Evolutionary conservation across 139 green algal species (phyloP).

Genomic region (Diplosphaera chodatii): DNA sequence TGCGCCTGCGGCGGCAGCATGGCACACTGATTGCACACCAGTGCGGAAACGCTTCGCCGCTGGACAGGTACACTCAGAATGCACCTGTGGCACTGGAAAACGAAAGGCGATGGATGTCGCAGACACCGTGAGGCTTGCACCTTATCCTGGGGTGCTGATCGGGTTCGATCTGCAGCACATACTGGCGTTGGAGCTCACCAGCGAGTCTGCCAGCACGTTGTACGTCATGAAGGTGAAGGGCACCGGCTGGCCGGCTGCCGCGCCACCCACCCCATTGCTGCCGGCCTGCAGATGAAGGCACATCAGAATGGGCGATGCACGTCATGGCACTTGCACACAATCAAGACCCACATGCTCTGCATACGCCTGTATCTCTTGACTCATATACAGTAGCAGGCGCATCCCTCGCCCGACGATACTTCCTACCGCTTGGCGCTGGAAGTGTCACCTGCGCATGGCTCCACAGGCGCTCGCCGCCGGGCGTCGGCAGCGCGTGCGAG

Average conservation of each 20-base stretch:
- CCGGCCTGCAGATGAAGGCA: not conserved
- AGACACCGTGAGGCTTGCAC: not conserved
- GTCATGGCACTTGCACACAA: no score
- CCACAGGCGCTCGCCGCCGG: constrained; percentile 9
- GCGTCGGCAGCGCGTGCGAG: constrained; percentile 6
- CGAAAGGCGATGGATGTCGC: no score
- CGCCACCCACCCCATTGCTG: no score
- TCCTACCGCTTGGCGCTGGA: no score
- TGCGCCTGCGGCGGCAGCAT: constrained; percentile 30
- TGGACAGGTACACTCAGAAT: no score
- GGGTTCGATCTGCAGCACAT: not conserved
- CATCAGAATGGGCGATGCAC: no score
- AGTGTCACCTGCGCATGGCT: constrained; percentile 11
- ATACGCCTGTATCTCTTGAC: not conserved
- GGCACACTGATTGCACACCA: not conserved
- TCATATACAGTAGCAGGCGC: not conserved
- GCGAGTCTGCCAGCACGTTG: constrained; percentile 69
- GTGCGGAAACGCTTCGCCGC: no score
- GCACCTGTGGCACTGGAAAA: no score
- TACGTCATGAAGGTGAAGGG: constrained; percentile 69
- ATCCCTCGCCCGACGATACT: no score
- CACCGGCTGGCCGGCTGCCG: not conserved
- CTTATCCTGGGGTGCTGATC: not conserved
- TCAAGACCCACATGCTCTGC: no score
- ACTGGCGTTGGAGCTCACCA: constrained; percentile 27